Percentiles rank a stretch among this genome's conserved stretches.
Conservation (phyloP, 371 early-diverging fungal species). For the Massospora cicadina region DNA sequence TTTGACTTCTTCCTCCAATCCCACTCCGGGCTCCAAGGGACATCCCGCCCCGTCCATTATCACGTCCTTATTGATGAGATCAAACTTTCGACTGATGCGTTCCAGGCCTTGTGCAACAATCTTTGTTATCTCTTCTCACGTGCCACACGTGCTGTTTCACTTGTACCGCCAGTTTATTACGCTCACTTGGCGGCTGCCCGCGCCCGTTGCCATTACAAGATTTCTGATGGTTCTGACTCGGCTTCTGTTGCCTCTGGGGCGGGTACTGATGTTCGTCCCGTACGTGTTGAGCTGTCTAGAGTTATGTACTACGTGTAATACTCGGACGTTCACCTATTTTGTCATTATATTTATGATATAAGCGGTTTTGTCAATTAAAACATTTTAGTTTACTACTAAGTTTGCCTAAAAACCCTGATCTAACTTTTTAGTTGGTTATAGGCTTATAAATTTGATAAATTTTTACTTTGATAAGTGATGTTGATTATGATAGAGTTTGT, state of each 20-base stretch:
- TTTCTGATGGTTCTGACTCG: neutral
- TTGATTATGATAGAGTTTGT: too few species aligned
- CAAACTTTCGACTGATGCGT: slow-evolving; percentile 34
- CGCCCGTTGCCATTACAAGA: slow-evolving; percentile 51
- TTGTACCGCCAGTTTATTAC: slow-evolving; percentile 66
- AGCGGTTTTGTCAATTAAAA: too few species aligned
- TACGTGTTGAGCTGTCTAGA: neutral
- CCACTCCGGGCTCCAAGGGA: slow-evolving; percentile 65
- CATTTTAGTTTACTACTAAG: too few species aligned
- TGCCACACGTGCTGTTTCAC: slow-evolving; percentile 62
- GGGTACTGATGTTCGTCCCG: neutral
- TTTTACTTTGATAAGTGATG: too few species aligned
- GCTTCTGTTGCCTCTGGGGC: neutral
- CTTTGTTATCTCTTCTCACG: slow-evolving; percentile 69
- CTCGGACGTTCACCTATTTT: too few species aligned
- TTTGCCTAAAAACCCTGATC: too few species aligned
- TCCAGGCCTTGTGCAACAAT: slow-evolving; percentile 56
- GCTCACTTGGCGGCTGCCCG: slow-evolving; percentile 68
- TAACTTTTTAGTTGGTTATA: too few species aligned
- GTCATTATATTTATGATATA: too few species aligned
- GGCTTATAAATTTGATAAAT: too few species aligned
- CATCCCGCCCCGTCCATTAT: slow-evolving; percentile 72
- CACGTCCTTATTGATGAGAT: slow-evolving; percentile 62
- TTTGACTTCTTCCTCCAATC: slow-evolving; percentile 83
- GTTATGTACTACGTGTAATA: neutral